These are phyloP conservation scores for Boletus rex-veris DNA, from an alignment of 768 basidiomycete genomes.

Conservation along the genomic window DNA sequence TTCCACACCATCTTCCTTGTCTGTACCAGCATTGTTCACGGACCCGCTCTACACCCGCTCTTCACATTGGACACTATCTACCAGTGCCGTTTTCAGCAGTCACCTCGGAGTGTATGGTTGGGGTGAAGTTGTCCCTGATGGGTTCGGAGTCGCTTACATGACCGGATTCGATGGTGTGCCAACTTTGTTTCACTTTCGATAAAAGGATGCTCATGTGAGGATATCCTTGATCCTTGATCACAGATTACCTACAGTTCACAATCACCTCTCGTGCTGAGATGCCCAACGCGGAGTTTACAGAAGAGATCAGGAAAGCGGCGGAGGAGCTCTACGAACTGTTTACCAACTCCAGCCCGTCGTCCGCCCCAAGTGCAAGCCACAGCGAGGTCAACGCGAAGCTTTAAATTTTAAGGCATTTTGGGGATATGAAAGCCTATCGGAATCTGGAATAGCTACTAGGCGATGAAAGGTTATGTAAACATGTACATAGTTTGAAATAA, in stretches of 20 bases:
- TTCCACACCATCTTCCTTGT: slow-evolving; percentile 57
- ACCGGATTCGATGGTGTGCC: slow-evolving; percentile 76
- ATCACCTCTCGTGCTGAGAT: slow-evolving; percentile 83
- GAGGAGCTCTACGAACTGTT: slow-evolving; percentile 71
- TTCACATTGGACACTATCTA: slow-evolving; percentile 85
- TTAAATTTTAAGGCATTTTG: slow-evolving; percentile 1
- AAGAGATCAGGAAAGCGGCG: slow-evolving; percentile 62
- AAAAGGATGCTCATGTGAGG: not conserved
- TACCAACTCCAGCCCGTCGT: slow-evolving; percentile 3
- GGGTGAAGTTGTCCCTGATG: slow-evolving; percentile 94
- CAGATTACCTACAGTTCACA: slow-evolving; percentile 82
- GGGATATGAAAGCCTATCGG: not conserved
- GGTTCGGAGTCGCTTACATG: slow-evolving; percentile 93
- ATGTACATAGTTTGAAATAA: not conserved
- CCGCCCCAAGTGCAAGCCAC: not conserved
- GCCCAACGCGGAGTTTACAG: slow-evolving; percentile 71
- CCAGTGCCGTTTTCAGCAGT: slow-evolving; percentile 83
- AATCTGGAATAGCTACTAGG: no score
- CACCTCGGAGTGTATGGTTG: slow-evolving; percentile 86
- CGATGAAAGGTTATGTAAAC: no score
- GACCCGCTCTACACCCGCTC: slow-evolving; percentile 74
- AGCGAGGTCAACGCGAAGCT: slow-evolving; percentile 14
- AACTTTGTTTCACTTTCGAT: not conserved
- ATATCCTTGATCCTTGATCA: not conserved
- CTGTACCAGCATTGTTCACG: slow-evolving; percentile 63